Conservation (phyloP, 129 eudicot genomes). For the Chrysanthemum lavandulifolium region DNA sequence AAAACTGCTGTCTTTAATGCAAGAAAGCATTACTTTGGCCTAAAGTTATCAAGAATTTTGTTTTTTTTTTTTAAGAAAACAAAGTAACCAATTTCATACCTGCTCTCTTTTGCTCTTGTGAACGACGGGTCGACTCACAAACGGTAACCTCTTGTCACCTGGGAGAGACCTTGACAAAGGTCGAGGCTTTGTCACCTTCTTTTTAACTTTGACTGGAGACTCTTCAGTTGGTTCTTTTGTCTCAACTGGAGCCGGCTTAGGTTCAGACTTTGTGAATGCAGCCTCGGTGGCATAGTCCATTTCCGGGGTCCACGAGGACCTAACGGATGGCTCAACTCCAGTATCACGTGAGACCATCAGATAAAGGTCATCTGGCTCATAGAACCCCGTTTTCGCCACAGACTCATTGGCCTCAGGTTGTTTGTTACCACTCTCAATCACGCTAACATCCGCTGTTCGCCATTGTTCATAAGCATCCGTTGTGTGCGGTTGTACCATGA, state of each 20-base stretch:
- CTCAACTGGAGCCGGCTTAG: constrained; percentile 56
- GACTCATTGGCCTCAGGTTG: constrained; percentile 36
- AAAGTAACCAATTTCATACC: constrained; percentile 40
- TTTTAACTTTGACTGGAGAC: constrained; percentile 38
- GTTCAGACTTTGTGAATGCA: constrained; percentile 49
- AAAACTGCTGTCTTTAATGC: background rate
- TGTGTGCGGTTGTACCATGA: constrained; percentile 78
- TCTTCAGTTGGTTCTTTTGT: constrained; percentile 37
- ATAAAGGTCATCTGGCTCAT: constrained; percentile 75
- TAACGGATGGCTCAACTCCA: constrained; percentile 47
- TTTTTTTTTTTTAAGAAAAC: too few species aligned
- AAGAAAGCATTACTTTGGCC: too few species aligned
- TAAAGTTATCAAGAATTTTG: too few species aligned
- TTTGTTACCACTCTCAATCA: constrained; percentile 42
- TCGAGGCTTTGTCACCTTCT: constrained; percentile 46
- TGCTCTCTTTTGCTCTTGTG: constrained; percentile 69
- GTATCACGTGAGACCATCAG: constrained; percentile 77
- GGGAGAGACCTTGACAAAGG: constrained; percentile 50
- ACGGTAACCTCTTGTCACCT: constrained; percentile 44
- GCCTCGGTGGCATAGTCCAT: constrained; percentile 68
- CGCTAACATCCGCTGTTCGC: constrained; percentile 58
- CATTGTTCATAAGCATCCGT: constrained; percentile 43
- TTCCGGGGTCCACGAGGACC: constrained; percentile 81
- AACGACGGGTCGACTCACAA: constrained; percentile 44
- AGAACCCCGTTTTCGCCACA: constrained; percentile 25